Base-by-base conservation (phyloP, 2,329 filamentous ascomycete genomes). In the Cercospora zeina region DNA sequence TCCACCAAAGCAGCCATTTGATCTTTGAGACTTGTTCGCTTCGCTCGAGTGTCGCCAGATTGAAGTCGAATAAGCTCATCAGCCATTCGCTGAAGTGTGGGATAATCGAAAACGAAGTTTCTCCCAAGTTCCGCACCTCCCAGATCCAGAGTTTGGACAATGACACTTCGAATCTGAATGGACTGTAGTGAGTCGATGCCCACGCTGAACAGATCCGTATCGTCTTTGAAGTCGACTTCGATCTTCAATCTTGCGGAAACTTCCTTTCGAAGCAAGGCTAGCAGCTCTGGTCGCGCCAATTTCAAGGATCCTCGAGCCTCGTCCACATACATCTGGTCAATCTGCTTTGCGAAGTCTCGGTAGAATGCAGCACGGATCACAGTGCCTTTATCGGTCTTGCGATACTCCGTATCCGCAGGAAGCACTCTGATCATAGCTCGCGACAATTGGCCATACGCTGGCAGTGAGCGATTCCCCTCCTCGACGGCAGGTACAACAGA, bases 101-200 rank as follows among this genome's bases (percentile, higher is more conserved):
- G 82, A 27, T 81, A 77, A 42, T 87, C 85, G 53, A 85, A 88
- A 0, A 86, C 79, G 0, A 87, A 77, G 51, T 86, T 87, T 45
- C 83, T 79, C 0, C 79, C 78, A 0, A 87, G 71, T 9, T 75
- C 71, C 13, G 78, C 74, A 0, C 79, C 79, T 1, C 78, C 76
- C 1, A 85, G 67, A 27, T 85, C 78, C 1, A 88, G 69, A 0
- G 80, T 76, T 11, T 79, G 79, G 58, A 83, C 73, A 13, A 88
- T 80, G 1, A 77, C 73, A 14, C 77, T 77, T 59, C 85, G 79
- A 58, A 85, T 78, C 57, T 81, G 79, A 30, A 86, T 84, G 9
- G 67, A 67, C 39, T 72, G 69, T 8, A 76, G 62, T 8, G 74
- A 76, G 58, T 76, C 74, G 5, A 74, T 64, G 1, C 72, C 73